Percentiles rank a stretch among this genome's conserved stretches.
phyloP scores from a whole-genome alignment of 257 asterid species.

The Ilex aquifolium region DNA sequence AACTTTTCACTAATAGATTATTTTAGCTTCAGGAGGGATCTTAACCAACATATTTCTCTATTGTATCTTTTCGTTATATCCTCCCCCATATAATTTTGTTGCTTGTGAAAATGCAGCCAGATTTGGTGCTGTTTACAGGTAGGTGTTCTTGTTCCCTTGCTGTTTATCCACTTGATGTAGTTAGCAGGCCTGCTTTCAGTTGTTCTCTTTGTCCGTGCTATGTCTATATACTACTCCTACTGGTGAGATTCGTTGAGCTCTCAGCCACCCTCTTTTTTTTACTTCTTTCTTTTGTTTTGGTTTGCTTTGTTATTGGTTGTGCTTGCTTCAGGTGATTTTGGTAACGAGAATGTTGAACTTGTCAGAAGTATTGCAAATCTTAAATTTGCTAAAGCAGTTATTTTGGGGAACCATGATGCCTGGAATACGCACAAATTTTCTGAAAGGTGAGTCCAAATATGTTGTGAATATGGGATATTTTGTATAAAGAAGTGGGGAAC shows the following conservation, averaged over 20 bases:
- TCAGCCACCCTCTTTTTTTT: not conserved
- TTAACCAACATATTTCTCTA: not conserved
- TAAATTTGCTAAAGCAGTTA: conserved; percentile 65
- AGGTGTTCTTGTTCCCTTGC: conserved; percentile 31
- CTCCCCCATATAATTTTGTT: conserved; percentile 14
- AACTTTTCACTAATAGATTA: too few species aligned
- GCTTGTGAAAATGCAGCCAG: conserved; percentile 72
- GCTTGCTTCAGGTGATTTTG: conserved; percentile 82
- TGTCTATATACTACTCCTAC: conserved; percentile 9
- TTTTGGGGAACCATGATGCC: conserved; percentile 96
- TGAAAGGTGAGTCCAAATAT: conserved; percentile 28
- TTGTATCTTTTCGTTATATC: not conserved
- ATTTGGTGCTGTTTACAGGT: conserved; percentile 96
- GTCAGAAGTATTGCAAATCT: conserved; percentile 67
- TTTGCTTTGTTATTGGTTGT: conserved; percentile 19
- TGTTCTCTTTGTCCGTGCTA: conserved; percentile 7
- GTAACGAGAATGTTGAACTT: conserved; percentile 82
- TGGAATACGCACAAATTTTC: conserved; percentile 78
- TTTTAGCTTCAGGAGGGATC: not conserved
- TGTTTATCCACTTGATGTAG: conserved; percentile 6
- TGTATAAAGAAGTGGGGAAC: too few species aligned
- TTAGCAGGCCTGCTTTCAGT: not conserved
- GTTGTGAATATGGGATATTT: not conserved
- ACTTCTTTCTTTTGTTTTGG: conserved; percentile 1
- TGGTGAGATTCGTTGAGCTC: conserved; percentile 11